Evolutionary conservation across 2,329 filamentous ascomycete genomes (phyloP).

Genomic region (Mycosphaerella arachidis): DNA sequence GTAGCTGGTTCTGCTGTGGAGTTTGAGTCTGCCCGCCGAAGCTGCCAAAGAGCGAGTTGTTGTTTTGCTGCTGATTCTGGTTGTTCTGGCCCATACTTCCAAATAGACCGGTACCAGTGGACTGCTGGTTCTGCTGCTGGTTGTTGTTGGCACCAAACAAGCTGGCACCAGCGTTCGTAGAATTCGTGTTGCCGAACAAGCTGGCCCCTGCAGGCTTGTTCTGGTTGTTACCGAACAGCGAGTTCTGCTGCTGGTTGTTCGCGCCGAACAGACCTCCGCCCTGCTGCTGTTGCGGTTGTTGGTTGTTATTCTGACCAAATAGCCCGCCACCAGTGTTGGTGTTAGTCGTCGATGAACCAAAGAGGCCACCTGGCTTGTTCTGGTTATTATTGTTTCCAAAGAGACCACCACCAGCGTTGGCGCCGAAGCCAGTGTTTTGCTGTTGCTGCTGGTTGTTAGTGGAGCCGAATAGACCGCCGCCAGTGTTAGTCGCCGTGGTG

Average conservation of each 20-base stretch:
- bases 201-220: constrained; percentile 40
- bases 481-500: constrained; percentile 16
- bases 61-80: constrained; percentile 41
- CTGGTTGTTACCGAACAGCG: constrained; percentile 31
- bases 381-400: constrained; percentile 39
- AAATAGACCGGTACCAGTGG: constrained; percentile 39
- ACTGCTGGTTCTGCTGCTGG: constrained; percentile 35
- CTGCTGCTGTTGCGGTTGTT: constrained; percentile 27
- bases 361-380: constrained; percentile 34
- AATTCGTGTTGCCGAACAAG: constrained; percentile 37
- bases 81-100: constrained; percentile 28
- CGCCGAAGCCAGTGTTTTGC: constrained; percentile 6
- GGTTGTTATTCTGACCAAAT: constrained; percentile 35
- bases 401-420: constrained; percentile 29
- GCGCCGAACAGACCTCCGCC: constrained; percentile 39
- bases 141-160: constrained; percentile 34
- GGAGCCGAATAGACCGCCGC: constrained; percentile 23
- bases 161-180: constrained; percentile 30
- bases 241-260: constrained; percentile 20
- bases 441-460: constrained; percentile 22
- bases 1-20: constrained; percentile 54
- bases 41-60: constrained; percentile 52
- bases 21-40: constrained; percentile 39
- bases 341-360: constrained; percentile 33
- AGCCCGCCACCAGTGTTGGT: constrained; percentile 28